Percentiles rank a stretch among this genome's conserved stretches.
Evolutionary conservation across 1,284 basidiomycete genomes (phyloP).

Genomic region (Cerrena zonata): DNA sequence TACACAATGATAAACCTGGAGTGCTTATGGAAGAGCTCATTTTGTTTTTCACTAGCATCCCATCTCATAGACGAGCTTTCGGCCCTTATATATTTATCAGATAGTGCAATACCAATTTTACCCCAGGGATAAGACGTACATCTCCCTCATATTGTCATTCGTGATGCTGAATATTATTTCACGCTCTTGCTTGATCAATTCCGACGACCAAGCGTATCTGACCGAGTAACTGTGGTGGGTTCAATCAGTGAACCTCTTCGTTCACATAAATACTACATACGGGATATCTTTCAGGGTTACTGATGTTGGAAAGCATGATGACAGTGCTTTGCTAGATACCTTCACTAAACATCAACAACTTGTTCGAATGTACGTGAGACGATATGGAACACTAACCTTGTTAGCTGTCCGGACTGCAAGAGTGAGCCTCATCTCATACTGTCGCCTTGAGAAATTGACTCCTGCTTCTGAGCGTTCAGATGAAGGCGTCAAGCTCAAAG

Average conservation of each 20-base stretch:
- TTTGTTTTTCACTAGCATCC: constrained; percentile 49
- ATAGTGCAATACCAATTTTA: background rate
- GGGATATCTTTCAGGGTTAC: background rate
- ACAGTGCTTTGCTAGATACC: background rate
- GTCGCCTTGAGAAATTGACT: too few species aligned
- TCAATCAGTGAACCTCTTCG: background rate
- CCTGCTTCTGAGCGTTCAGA: too few species aligned
- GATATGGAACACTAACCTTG: background rate
- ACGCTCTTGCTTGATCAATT: constrained; percentile 35
- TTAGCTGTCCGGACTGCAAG: background rate
- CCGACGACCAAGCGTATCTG: constrained; percentile 22
- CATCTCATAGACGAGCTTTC: constrained; percentile 60
- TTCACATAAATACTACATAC: too few species aligned
- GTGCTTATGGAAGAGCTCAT: constrained; percentile 53
- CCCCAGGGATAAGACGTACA: constrained; percentile 32
- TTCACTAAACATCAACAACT: too few species aligned
- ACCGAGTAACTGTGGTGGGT: background rate
- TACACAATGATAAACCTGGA: constrained; percentile 56
- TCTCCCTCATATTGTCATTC: constrained; percentile 50
- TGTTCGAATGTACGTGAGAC: too few species aligned
- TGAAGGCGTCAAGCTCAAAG: too few species aligned
- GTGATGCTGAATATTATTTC: constrained; percentile 48
- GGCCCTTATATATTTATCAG: constrained; percentile 35
- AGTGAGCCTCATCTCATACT: background rate
- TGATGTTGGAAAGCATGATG: background rate